Conservation (phyloP, 768 basidiomycete genomes). For the Leccinum ochraceum region DNA sequence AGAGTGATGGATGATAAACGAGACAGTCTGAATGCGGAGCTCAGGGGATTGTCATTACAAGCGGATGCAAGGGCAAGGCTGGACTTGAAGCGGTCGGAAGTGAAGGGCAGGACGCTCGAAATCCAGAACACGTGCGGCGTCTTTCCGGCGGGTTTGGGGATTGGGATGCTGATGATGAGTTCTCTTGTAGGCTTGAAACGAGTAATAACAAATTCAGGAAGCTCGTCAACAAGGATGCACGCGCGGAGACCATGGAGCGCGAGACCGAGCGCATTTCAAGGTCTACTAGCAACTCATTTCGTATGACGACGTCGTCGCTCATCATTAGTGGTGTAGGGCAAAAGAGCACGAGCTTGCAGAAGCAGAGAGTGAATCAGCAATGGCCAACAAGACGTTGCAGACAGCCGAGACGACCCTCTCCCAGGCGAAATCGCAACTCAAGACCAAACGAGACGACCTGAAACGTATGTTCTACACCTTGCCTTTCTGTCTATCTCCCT, state of each 20-base stretch:
- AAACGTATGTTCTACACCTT: constrained; percentile 44
- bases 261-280: constrained; percentile 59
- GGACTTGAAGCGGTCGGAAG: constrained; percentile 69
- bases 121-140: constrained; percentile 64
- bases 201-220: constrained; percentile 64
- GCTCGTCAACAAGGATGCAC: constrained; percentile 59
- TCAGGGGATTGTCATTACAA: constrained; percentile 71
- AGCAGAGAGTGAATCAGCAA: constrained; percentile 33
- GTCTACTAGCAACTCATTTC: constrained; percentile 39
- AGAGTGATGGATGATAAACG: constrained; percentile 66
- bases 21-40: constrained; percentile 69
- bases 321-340: constrained; percentile 44
- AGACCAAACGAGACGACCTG: constrained; percentile 61
- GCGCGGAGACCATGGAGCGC: constrained; percentile 68
- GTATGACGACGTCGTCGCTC: neutral
- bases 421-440: constrained; percentile 59
- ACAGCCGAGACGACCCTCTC: constrained; percentile 62
- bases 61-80: constrained; percentile 80
- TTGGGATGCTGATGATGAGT: constrained; percentile 4
- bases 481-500: neutral
- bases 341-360: constrained; percentile 61
- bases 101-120: constrained; percentile 63
- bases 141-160: neutral
- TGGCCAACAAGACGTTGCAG: constrained; percentile 59
- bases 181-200: constrained; percentile 55